Conservation (phyloP, 2,329 filamentous ascomycete genomes). For the Diaporthe ilicicola region DNA sequence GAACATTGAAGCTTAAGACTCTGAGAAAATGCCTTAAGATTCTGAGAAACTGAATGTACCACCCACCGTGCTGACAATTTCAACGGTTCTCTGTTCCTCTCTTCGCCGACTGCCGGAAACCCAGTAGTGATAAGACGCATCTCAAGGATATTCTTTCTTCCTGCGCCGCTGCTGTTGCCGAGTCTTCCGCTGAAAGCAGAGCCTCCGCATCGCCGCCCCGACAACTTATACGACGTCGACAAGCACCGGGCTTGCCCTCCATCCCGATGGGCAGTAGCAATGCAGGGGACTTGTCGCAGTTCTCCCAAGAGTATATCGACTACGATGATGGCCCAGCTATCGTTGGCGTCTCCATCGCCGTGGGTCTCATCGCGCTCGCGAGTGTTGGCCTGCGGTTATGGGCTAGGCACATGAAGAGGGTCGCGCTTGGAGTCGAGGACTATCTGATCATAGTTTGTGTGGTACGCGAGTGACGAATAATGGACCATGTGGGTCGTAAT, state of each 20-base stretch:
- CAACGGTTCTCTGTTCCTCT: neutral
- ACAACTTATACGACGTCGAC: neutral
- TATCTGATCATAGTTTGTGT: constrained; percentile 19
- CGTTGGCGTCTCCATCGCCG: constrained; percentile 14
- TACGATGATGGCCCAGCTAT: neutral
- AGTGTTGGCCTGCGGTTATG: constrained; percentile 1
- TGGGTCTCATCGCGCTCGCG: constrained; percentile 13
- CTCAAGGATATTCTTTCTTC: neutral
- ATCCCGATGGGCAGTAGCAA: constrained; percentile 10
- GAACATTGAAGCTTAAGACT: constrained; percentile 9
- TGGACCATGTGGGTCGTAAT: neutral
- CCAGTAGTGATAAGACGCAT: constrained; percentile 1
- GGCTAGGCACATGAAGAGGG: constrained; percentile 21
- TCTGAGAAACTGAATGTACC: neutral
- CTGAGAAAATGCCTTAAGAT: neutral
- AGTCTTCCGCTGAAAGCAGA: neutral
- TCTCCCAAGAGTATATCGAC: constrained; percentile 22
- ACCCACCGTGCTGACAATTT: neutral
- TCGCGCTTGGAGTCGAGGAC: constrained; percentile 16
- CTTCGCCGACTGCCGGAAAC: neutral
- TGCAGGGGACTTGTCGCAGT: constrained; percentile 16
- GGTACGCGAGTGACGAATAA: neutral
- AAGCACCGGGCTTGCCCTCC: neutral
- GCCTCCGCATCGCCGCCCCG: neutral
- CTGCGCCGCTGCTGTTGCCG: neutral